These are phyloP conservation scores for Claviceps africana DNA, from an alignment of 2,329 filamentous ascomycete genomes.

Conservation along the genomic window DNA sequence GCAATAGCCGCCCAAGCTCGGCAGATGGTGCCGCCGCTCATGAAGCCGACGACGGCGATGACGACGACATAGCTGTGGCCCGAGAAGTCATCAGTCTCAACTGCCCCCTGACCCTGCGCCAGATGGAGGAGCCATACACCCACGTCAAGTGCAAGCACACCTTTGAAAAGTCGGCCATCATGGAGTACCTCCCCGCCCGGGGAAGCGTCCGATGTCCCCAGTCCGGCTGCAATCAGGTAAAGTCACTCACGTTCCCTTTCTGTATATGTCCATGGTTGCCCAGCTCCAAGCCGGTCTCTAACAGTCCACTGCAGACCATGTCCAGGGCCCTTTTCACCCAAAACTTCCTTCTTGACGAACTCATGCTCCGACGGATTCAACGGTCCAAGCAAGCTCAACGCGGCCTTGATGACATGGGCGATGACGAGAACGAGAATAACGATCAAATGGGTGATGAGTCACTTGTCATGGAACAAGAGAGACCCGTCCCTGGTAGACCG, in stretches of 20 bases:
- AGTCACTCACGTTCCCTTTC: background rate
- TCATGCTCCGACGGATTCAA: constrained; percentile 43
- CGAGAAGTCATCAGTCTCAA: constrained; percentile 50
- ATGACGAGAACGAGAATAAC: constrained; percentile 4
- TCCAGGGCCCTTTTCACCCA: constrained; percentile 20
- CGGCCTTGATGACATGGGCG: constrained; percentile 26
- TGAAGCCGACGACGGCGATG: constrained; percentile 34
- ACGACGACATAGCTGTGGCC: constrained; percentile 56
- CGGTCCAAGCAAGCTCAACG: constrained; percentile 31
- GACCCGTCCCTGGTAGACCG: background rate
- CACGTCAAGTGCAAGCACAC: constrained; percentile 56
- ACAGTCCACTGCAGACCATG: constrained; percentile 27
- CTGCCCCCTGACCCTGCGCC: constrained; percentile 53
- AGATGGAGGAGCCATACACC: constrained; percentile 52
- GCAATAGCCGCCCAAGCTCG: background rate
- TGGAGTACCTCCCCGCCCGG: constrained; percentile 35
- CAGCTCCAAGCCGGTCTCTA: background rate
- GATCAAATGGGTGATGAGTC: background rate
- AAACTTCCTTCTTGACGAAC: constrained; percentile 43
- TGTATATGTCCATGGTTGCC: background rate
- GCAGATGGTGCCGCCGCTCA: background rate
- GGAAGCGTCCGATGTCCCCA: constrained; percentile 45
- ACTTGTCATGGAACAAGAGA: background rate
- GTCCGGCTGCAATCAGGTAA: constrained; percentile 47
- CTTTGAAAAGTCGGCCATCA: constrained; percentile 53